These are phyloP conservation scores for Globisporangium abappressorium DNA, from an alignment of 352 stramenopile genomes.

Conservation along the genomic window DNA sequence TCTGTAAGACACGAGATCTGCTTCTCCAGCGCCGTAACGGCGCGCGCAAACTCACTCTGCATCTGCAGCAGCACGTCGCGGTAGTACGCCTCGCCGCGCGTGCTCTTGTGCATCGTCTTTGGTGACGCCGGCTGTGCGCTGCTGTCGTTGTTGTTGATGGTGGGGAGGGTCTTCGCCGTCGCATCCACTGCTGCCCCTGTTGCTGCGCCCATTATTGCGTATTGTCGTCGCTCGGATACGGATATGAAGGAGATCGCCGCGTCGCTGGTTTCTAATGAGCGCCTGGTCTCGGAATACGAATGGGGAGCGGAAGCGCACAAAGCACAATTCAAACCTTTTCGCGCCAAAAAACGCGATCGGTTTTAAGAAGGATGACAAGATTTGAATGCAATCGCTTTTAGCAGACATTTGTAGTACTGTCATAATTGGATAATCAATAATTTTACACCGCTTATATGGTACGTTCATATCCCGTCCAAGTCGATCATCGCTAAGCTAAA, in stretches of 20 bases:
- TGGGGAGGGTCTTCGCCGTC: neutral
- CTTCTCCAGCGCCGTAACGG: slow-evolving; percentile 54
- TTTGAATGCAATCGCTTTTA: neutral
- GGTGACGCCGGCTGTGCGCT: neutral
- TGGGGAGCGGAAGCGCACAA: neutral
- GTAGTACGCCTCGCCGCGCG: slow-evolving; percentile 33
- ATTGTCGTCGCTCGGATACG: neutral
- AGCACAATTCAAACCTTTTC: neutral
- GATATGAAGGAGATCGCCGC: neutral
- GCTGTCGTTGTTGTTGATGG: neutral
- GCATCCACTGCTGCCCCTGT: slow-evolving; percentile 1
- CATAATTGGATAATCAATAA: neutral
- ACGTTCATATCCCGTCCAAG: too few species aligned
- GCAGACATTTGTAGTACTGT: neutral
- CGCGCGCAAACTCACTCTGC: slow-evolving; percentile 57
- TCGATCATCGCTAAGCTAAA: too few species aligned
- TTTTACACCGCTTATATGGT: too few species aligned
- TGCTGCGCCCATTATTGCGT: neutral
- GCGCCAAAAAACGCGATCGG: neutral
- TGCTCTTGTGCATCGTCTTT: slow-evolving; percentile 9
- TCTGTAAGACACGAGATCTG: slow-evolving; percentile 39
- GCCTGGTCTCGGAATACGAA: slow-evolving; percentile 9
- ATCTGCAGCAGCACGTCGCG: slow-evolving; percentile 52
- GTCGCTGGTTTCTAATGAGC: slow-evolving; percentile 1
- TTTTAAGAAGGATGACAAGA: neutral